Evolutionary conservation across 2,329 filamentous ascomycete species (phyloP), one percentile per base, ranked within the genome.

Genomic region (Paecilomyces dactylethromorphus): DNA sequence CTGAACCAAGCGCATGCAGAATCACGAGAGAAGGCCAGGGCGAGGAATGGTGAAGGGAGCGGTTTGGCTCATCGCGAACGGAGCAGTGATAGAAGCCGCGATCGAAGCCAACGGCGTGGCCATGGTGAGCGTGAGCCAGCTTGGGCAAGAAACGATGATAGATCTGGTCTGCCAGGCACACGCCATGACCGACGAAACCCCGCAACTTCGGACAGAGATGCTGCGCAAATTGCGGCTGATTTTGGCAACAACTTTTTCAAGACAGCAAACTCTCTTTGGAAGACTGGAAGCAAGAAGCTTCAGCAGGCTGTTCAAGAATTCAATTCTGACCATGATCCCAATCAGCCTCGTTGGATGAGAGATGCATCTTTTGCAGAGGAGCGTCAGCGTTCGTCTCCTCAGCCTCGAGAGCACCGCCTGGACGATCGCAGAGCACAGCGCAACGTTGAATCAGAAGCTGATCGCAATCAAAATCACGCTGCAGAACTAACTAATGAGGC

Each of bases 341-440:
- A 74, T 68, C 90, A 96, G 70, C 94, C 94, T 0, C 94, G 91
- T 70, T 99, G 94, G 94, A 96, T 99, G 93, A 87, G 89, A 66
- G 89, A 92, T 59, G 82, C 86, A 2, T 82, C 66, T 50, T 57
- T 61, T 26, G 61, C 68, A 55, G 69, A 65, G 39, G 67, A 70
- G 31, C 64, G 66, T 56, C 45, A 61, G 13, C 53, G 62, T 33
- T 53, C 62, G 32, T 62, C 58, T 45, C 59, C 58, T 29, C 62
- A 60, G 35, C 60, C 63, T 32, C 45, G 60, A 56, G 62, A 65
- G 55, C 64, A 62, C 51, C 59, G 60, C 22, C 70, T 59, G 65
- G 68, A 56, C 63, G 24, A 22, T 22, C 39, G 15, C 31, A 51
- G n/a, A 51, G 53, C 63, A 60, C 53, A 59, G 65, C 51, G 51